Evolutionary conservation across 2,329 filamentous ascomycete species (phyloP).

Genomic region (Fusarium longipes): DNA sequence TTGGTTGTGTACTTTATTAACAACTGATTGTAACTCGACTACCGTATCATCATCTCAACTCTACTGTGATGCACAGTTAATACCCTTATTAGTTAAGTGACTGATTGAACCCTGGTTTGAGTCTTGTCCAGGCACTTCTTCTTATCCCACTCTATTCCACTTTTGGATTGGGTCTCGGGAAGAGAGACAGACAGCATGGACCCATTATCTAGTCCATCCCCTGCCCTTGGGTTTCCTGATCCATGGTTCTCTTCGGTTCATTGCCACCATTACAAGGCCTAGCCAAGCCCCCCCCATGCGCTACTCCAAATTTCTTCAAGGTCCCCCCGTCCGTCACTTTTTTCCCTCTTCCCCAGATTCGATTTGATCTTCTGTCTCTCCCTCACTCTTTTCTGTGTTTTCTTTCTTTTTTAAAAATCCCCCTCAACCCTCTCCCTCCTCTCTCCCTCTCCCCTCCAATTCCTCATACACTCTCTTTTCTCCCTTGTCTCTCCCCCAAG

Average conservation of each 20-base stretch:
- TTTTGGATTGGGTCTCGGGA: not conserved
- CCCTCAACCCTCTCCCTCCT: not conserved
- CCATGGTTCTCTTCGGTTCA: not conserved
- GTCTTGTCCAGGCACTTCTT: not conserved
- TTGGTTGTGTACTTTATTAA: not conserved
- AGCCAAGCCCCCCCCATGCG: not conserved
- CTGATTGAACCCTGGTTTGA: not conserved
- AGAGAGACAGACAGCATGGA: not conserved
- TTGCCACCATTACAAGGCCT: conserved; percentile 22
- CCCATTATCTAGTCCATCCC: not conserved
- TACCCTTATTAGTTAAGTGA: not conserved
- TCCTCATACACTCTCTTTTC: not conserved
- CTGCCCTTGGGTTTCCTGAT: not conserved
- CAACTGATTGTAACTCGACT: not conserved
- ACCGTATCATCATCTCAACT: not conserved
- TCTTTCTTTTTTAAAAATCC: conserved; percentile 23
- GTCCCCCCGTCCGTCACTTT: conserved; percentile 6
- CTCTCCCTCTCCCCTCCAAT: not conserved
- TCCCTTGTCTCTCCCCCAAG: too few species aligned
- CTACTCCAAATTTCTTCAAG: conserved; percentile 34
- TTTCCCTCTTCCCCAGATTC: conserved; percentile 29
- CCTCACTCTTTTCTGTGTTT: not conserved
- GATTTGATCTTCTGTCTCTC: conserved; percentile 1
- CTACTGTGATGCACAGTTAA: not conserved
- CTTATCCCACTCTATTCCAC: not conserved